Conservation (phyloP, 495 filamentous ascomycete genomes). For the Penicillium samsonianum region DNA sequence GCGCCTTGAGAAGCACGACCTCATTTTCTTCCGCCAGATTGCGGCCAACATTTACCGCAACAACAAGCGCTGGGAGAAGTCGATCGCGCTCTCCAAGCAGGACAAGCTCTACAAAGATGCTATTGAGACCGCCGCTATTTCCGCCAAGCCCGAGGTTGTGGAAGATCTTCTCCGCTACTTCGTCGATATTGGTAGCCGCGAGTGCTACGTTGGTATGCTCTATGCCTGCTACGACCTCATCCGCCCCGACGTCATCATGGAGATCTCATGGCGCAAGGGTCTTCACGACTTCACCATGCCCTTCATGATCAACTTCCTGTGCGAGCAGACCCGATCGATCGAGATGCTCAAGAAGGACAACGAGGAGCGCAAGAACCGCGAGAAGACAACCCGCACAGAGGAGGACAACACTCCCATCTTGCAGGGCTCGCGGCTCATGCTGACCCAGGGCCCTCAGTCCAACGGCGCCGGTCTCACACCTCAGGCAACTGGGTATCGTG, state of each 20-base stretch:
- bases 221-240: constrained; percentile 99
- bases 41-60: constrained; percentile 98
- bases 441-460: constrained; percentile 90
- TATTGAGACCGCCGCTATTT: constrained; percentile 98
- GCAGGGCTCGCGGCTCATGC: constrained; percentile 88
- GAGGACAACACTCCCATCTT: constrained; percentile 95
- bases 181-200: constrained; percentile 96
- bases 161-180: constrained; percentile 97
- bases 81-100: constrained; percentile 97
- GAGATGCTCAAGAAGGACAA: constrained; percentile 90
- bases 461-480: constrained; percentile 70
- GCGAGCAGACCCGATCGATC: constrained; percentile 85
- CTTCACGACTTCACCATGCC: constrained; percentile 99
- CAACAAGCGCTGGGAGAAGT: constrained; percentile 99
- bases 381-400: constrained; percentile 80
- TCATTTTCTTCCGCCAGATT: constrained; percentile 99
- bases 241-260: constrained; percentile 85
- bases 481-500: constrained; percentile 73
- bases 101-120: constrained; percentile 99
- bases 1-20: constrained; percentile 90
- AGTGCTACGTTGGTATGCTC: constrained; percentile 99
- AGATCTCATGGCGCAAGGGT: constrained; percentile 95
- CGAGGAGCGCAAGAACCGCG: constrained; percentile 90
- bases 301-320: constrained; percentile 98
- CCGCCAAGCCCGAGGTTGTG: constrained; percentile 84